A percentile compares a stretch with the other conserved stretches of the same genome.
phyloP scores from a whole-genome alignment of 1,284 basidiomycete species.

The Ustilago sp. region DNA sequence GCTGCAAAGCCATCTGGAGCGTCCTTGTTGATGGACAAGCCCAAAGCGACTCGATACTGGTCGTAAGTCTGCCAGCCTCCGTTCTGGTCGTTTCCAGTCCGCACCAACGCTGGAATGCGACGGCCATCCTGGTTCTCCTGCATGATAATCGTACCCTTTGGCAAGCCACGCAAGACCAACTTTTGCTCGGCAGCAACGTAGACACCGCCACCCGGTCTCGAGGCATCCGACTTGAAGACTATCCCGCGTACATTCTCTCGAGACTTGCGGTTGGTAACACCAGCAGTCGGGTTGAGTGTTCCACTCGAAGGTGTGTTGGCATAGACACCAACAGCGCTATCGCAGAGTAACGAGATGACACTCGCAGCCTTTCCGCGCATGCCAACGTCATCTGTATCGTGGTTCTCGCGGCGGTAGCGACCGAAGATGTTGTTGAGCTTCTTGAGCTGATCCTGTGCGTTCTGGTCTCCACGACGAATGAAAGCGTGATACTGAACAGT shows the following conservation, averaged over 20 bases:
- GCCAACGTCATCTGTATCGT: slow-evolving; percentile 73
- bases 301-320: slow-evolving; percentile 62
- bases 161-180: slow-evolving; percentile 76
- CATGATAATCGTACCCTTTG: slow-evolving; percentile 77
- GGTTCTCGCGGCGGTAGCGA: slow-evolving; percentile 55
- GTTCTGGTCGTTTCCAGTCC: slow-evolving; percentile 52
- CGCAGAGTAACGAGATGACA: slow-evolving; percentile 89
- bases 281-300: slow-evolving; percentile 71
- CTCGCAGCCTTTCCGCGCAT: slow-evolving; percentile 87
- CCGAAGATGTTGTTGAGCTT: slow-evolving; percentile 49
- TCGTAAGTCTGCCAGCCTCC: slow-evolving; percentile 66
- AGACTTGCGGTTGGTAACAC: slow-evolving; percentile 69
- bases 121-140: slow-evolving; percentile 70
- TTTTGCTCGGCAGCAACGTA: slow-evolving; percentile 75
- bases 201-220: slow-evolving; percentile 83
- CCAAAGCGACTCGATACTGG: slow-evolving; percentile 46
- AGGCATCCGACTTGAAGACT: slow-evolving; percentile 74
- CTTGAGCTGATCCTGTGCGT: slow-evolving; percentile 45
- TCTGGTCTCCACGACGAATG: slow-evolving; percentile 57
- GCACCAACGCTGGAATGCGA: slow-evolving; percentile 50
- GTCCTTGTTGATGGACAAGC: slow-evolving; percentile 28
- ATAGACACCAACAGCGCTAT: slow-evolving; percentile 71
- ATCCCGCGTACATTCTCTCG: slow-evolving; percentile 72
- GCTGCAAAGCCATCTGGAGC: slow-evolving; percentile 31
- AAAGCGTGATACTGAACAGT: slow-evolving; percentile 65